These are phyloP conservation scores for Thalassiosira mediterranea DNA, from an alignment of 352 stramenopile species.

Conservation along the genomic window DNA sequence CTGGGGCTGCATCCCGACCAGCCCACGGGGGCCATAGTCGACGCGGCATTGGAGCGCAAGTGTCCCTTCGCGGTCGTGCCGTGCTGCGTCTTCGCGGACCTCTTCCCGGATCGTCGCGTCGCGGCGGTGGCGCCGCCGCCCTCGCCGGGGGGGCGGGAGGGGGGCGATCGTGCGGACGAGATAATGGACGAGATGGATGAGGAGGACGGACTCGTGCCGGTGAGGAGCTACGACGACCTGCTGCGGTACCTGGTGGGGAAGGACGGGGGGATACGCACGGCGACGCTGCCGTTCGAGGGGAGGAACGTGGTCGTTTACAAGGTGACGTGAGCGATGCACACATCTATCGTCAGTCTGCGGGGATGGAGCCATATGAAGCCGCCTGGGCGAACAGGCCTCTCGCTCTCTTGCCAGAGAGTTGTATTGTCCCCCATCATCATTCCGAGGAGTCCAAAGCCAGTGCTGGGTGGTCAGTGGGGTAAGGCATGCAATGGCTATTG, in stretches of 20 bases:
- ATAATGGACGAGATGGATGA: conserved; percentile 9
- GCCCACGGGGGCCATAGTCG: conserved; percentile 91
- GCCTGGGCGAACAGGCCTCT: no score
- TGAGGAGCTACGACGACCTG: conserved; percentile 71
- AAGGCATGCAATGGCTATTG: no score
- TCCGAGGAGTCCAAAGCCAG: no score
- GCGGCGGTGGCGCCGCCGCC: neutral
- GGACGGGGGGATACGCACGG: conserved; percentile 57
- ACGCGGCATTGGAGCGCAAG: conserved; percentile 88
- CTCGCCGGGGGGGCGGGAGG: neutral
- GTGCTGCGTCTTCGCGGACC: conserved; percentile 92
- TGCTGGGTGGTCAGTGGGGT: no score
- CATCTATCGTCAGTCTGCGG: no score
- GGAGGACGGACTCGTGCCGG: conserved; percentile 14
- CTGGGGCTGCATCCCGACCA: conserved; percentile 93
- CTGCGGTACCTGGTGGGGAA: conserved; percentile 74
- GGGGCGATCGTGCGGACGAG: neutral
- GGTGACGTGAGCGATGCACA: no score
- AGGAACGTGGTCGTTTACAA: conserved; percentile 59
- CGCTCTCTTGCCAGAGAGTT: no score
- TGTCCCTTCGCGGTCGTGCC: conserved; percentile 90
- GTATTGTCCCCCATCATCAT: no score
- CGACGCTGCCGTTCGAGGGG: conserved; percentile 69
- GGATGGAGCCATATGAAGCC: no score
- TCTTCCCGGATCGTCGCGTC: conserved; percentile 83